Conservation (phyloP, 1,139 yeast genomes). For the Taphrina communis region DNA sequence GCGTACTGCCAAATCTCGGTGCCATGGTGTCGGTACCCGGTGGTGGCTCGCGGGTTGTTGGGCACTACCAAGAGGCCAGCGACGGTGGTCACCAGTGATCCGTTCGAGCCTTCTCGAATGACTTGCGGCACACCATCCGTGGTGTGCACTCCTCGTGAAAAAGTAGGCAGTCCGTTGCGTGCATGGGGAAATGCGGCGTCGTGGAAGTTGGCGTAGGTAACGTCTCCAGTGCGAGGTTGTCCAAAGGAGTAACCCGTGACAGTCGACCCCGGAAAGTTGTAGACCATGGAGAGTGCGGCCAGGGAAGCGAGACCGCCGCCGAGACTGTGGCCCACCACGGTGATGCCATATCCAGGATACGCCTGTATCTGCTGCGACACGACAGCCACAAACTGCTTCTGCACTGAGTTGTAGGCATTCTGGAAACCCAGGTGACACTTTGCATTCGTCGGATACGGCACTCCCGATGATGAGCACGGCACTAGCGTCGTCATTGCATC, state of each 20-base stretch:
- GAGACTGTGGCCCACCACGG: conserved; percentile 70
- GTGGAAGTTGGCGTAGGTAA: conserved; percentile 10
- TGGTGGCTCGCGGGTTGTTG: neutral
- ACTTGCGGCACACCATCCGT: conserved; percentile 14
- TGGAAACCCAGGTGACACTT: conserved; percentile 4
- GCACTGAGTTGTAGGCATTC: neutral
- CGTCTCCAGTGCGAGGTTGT: conserved; percentile 8
- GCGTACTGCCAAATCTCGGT: conserved; percentile 7
- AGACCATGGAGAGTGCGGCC: conserved; percentile 9
- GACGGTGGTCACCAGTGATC: neutral
- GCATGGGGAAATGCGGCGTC: neutral
- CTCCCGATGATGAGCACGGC: neutral
- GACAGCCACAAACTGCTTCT: neutral
- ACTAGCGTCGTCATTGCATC: conserved; percentile 1
- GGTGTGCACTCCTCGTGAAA: neutral
- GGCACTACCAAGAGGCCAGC: neutral
- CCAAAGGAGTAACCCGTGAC: conserved; percentile 4
- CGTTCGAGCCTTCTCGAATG: conserved; percentile 3
- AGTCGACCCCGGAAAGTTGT: neutral
- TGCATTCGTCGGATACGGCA: conserved; percentile 5
- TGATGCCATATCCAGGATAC: conserved; percentile 59
- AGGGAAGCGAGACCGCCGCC: conserved; percentile 69
- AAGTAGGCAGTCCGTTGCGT: neutral
- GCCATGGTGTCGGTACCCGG: conserved; percentile 17
- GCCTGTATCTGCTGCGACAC: conserved; percentile 40